These are phyloP conservation scores for Cladosporium halotolerans DNA, from an alignment of 2,329 filamentous ascomycete species.

Conservation along the genomic window DNA sequence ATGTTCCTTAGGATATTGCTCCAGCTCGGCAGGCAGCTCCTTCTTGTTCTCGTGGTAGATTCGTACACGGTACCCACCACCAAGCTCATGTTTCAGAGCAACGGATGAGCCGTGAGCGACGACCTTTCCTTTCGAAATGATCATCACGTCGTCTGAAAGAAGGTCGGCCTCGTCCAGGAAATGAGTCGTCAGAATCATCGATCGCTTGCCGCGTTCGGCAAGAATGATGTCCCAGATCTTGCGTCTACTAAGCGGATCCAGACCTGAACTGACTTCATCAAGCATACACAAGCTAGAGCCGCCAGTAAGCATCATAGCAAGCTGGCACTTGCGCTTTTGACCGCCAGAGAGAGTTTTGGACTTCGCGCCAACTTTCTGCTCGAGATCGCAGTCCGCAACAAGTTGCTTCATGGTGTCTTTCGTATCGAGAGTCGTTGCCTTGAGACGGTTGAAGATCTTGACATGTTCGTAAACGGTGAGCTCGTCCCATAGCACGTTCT, in stretches of 20 bases:
- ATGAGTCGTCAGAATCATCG: slow-evolving; percentile 84
- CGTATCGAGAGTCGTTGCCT: slow-evolving; percentile 58
- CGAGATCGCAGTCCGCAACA: slow-evolving; percentile 66
- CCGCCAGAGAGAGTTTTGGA: slow-evolving; percentile 79
- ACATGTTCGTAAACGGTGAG: slow-evolving; percentile 83
- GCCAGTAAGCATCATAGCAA: slow-evolving; percentile 93
- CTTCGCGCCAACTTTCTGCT: slow-evolving; percentile 63
- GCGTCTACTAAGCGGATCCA: slow-evolving; percentile 77
- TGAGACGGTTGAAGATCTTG: slow-evolving; percentile 74
- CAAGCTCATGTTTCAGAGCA: slow-evolving; percentile 73
- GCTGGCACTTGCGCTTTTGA: slow-evolving; percentile 85
- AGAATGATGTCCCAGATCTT: slow-evolving; percentile 94
- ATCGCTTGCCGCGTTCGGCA: slow-evolving; percentile 72
- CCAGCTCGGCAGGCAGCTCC: slow-evolving; percentile 22
- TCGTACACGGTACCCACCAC: slow-evolving; percentile 78
- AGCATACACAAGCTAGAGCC: slow-evolving; percentile 83
- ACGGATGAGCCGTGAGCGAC: slow-evolving; percentile 80
- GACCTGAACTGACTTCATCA: slow-evolving; percentile 82
- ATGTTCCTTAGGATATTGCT: slow-evolving; percentile 34
- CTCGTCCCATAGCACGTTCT: slow-evolving; percentile 90
- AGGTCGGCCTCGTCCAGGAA: slow-evolving; percentile 92
- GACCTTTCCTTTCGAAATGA: slow-evolving; percentile 76
- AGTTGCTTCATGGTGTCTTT: slow-evolving; percentile 57
- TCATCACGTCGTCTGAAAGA: slow-evolving; percentile 79
- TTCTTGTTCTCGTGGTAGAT: slow-evolving; percentile 51